phyloP scores from a whole-genome alignment of 73 alveolate genomes.

The Tetrahymena thermophila region DNA sequence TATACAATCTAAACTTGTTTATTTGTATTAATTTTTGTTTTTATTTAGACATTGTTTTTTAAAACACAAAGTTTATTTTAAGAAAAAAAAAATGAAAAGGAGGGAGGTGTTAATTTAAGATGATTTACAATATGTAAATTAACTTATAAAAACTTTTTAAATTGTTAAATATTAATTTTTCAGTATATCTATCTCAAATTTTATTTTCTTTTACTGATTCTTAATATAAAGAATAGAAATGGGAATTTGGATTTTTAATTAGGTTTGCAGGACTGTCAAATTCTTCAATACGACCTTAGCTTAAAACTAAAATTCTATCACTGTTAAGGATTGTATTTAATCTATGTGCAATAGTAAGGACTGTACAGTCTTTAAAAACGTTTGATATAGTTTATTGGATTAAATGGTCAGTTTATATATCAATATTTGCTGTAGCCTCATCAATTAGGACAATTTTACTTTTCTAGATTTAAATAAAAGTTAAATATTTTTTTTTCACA shows the following conservation, averaged over 20 bases:
- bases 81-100: no score
- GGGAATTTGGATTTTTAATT: background rate
- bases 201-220: conserved; percentile 17
- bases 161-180: no score
- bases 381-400: conserved; percentile 54
- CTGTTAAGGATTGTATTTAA: conserved; percentile 41
- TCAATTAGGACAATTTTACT: conserved; percentile 43
- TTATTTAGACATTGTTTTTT: no score
- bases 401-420: conserved; percentile 55
- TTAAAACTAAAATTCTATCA: conserved; percentile 45
- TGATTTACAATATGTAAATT: no score
- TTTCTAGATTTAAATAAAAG: background rate
- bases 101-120: no score
- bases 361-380: conserved; percentile 60
- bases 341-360: conserved; percentile 70
- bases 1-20: no score
- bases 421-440: conserved; percentile 65
- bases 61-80: no score
- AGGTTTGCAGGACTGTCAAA: conserved; percentile 13
- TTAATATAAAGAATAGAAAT: conserved; percentile 19
- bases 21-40: no score
- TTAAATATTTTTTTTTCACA: background rate
- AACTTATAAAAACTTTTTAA: no score
- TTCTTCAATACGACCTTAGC: conserved; percentile 18
- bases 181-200: background rate